Percentiles rank a stretch among this genome's conserved stretches.
These are phyloP conservation scores for Saksenaea vasiformis DNA, from an alignment of 371 early-diverging fungal species.

Conservation along the genomic window DNA sequence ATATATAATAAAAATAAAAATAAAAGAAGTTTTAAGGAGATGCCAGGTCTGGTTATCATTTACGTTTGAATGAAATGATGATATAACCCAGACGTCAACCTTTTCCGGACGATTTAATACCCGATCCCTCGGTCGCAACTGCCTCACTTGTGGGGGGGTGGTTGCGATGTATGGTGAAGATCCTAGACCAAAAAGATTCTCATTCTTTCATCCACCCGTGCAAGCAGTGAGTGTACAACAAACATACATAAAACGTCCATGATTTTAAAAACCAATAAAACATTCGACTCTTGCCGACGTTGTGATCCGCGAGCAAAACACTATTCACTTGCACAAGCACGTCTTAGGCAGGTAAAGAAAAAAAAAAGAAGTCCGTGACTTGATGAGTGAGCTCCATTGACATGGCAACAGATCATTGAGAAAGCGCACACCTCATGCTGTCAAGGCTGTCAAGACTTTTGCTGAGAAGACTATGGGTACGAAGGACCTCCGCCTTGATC, in stretches of 20 bases:
- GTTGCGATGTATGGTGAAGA: too few relatives aligned
- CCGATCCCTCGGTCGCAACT: not conserved
- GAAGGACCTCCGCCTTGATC: constrained; percentile 76
- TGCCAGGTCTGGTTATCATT: too few relatives aligned
- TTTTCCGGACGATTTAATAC: not conserved
- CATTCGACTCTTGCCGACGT: constrained; percentile 63
- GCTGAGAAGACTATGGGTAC: constrained; percentile 89
- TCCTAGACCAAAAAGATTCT: too few relatives aligned
- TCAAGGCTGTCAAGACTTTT: constrained; percentile 87
- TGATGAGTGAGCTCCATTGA: too few relatives aligned
- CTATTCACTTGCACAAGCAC: constrained; percentile 91
- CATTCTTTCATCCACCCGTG: too few relatives aligned
- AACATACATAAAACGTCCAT: too few relatives aligned
- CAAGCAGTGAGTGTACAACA: too few relatives aligned
- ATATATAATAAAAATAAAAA: too few relatives aligned
- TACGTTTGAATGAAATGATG: too few relatives aligned
- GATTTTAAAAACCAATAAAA: constrained; percentile 24
- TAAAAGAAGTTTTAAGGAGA: too few relatives aligned
- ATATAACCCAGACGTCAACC: not conserved
- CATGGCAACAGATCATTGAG: constrained; percentile 72
- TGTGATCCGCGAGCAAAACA: constrained; percentile 87
- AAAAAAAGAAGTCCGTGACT: not conserved
- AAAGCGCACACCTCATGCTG: constrained; percentile 91
- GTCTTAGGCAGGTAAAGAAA: constrained; percentile 39
- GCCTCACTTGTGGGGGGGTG: too few relatives aligned